phyloP scores from a whole-genome alignment of 2,329 filamentous ascomycete genomes.

The Penicillium concentricum region DNA sequence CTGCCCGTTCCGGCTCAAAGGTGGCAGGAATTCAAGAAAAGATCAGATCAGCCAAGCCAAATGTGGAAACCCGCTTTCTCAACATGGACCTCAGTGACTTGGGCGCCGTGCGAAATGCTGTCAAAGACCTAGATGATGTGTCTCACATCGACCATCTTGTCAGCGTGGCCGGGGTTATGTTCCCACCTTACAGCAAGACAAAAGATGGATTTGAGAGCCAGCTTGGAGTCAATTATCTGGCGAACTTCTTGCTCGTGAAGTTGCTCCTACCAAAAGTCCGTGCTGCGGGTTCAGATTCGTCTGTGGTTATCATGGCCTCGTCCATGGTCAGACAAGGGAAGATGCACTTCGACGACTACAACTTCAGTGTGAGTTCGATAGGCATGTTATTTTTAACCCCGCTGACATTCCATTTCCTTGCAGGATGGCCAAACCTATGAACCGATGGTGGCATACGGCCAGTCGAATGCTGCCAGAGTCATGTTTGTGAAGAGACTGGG shows the following conservation, averaged over 20 bases:
- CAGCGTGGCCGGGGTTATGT: constrained; percentile 23
- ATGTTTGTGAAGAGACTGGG: constrained; percentile 46
- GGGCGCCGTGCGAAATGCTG: constrained; percentile 10
- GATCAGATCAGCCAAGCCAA: constrained; percentile 17
- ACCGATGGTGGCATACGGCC: constrained; percentile 49
- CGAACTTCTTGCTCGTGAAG: constrained; percentile 50
- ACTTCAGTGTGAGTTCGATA: constrained; percentile 28
- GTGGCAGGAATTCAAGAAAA: constrained; percentile 14
- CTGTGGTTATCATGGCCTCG: constrained; percentile 33
- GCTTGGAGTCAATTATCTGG: constrained; percentile 52
- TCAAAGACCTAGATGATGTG: constrained; percentile 14
- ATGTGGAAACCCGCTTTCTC: constrained; percentile 20
- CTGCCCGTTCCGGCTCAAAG: constrained; percentile 19
- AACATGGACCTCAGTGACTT: constrained; percentile 21
- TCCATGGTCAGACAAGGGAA: constrained; percentile 29
- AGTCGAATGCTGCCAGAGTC: constrained; percentile 55
- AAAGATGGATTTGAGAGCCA: constrained; percentile 37
- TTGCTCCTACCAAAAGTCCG: constrained; percentile 47
- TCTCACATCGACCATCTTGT: constrained; percentile 21
- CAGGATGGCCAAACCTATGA: constrained; percentile 42
- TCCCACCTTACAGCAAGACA: constrained; percentile 18
- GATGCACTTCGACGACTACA: constrained; percentile 46
- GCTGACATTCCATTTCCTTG: not conserved
- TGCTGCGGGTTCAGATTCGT: constrained; percentile 41
- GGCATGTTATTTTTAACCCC: too few species aligned